phyloP scores from a whole-genome alignment of 306 rosid species.

The Quercus gilva region DNA sequence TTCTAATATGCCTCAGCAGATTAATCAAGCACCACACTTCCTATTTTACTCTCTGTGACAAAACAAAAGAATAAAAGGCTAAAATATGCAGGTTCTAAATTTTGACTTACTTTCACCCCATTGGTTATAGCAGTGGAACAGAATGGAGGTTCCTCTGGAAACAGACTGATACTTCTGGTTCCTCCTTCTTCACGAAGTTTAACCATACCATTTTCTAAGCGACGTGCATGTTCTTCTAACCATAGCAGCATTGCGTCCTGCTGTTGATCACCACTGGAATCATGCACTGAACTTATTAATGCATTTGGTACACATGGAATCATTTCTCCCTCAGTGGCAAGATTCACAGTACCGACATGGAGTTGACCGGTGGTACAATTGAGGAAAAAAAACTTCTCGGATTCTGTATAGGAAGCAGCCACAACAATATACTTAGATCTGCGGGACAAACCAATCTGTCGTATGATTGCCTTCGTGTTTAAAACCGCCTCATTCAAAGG shows the following conservation, averaged over 20 bases:
- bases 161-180: conserved; percentile 54
- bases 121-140: conserved; percentile 74
- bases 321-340: conserved; percentile 52
- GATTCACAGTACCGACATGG: conserved; percentile 60
- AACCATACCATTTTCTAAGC: conserved; percentile 66
- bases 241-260: conserved; percentile 88
- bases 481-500: conserved; percentile 48
- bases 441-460: conserved; percentile 31
- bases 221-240: conserved; percentile 88
- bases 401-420: conserved; percentile 53
- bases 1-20: conserved; percentile 15
- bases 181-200: conserved; percentile 47
- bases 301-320: conserved; percentile 76
- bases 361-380: conserved; percentile 72
- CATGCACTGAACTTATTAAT: conserved; percentile 46
- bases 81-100: neutral
- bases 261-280: conserved; percentile 35
- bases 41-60: conserved; percentile 2
- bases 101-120: conserved; percentile 66
- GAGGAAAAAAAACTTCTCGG: conserved; percentile 63
- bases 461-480: conserved; percentile 36
- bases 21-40: neutral
- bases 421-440: conserved; percentile 52
- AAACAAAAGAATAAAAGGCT: conserved; percentile 3
- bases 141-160: conserved; percentile 72